Evolutionary conservation across 1,284 basidiomycete species (phyloP).

Genomic region (Pyrrhoderma noxium): DNA sequence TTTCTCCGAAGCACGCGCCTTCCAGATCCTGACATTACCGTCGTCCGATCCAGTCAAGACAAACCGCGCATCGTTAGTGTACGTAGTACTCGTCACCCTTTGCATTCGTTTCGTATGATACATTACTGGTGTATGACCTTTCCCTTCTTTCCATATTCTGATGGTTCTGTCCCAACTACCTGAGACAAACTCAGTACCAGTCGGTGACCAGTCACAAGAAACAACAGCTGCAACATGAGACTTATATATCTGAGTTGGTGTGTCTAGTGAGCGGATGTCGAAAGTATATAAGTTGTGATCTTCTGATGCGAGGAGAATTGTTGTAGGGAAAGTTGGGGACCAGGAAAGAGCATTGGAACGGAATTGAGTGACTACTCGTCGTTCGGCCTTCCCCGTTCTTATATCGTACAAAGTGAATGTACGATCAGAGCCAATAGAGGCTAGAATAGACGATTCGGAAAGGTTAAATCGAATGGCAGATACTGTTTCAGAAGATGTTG

Average conservation of each 20-base stretch:
- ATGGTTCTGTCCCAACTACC: conserved; percentile 96
- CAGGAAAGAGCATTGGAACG: conserved; percentile 85
- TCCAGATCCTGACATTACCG: conserved; percentile 97
- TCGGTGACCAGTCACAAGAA: conserved; percentile 91
- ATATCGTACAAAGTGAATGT: conserved; percentile 97
- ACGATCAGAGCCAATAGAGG: conserved; percentile 89
- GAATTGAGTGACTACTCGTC: conserved; percentile 85
- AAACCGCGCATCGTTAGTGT: conserved; percentile 88
- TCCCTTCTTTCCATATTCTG: conserved; percentile 87
- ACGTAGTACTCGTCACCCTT: conserved; percentile 74
- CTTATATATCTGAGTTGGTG: conserved; percentile 93
- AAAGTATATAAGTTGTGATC: conserved; percentile 99
- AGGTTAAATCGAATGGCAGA: conserved; percentile 88
- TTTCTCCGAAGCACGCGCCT: conserved; percentile 88
- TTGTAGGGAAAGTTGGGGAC: conserved; percentile 94
- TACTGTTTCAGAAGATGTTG: conserved; percentile 80
- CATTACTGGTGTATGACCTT: conserved; percentile 79
- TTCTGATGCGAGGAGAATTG: conserved; percentile 88
- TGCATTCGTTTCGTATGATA: conserved; percentile 99
- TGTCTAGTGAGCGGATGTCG: conserved; percentile 81
- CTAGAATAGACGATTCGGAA: conserved; percentile 88
- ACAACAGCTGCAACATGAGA: conserved; percentile 95
- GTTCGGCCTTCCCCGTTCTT: conserved; percentile 90
- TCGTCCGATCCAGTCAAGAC: conserved; percentile 94
- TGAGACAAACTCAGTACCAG: conserved; percentile 92